Conservation (phyloP, 768 basidiomycete genomes). For the Kwoniella sp. region DNA sequence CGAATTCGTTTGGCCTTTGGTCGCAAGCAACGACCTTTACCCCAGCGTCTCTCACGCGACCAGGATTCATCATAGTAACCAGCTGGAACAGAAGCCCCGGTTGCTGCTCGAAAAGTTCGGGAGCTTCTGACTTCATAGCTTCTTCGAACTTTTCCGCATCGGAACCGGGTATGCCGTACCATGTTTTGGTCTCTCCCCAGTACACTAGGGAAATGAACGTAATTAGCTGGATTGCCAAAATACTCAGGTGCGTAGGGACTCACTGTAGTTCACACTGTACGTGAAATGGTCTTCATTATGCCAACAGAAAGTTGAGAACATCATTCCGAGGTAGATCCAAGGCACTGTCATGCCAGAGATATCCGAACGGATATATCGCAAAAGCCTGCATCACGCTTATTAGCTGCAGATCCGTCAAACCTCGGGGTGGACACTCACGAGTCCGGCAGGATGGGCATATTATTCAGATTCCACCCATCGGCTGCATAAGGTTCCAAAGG, state of each 20-base stretch:
- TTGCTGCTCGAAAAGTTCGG: slow-evolving; percentile 96
- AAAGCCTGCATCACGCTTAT: slow-evolving; percentile 58
- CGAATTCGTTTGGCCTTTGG: slow-evolving; percentile 95
- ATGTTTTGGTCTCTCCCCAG: slow-evolving; percentile 99
- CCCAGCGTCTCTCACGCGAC: slow-evolving; percentile 78
- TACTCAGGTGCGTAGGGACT: no score
- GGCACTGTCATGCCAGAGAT: slow-evolving; percentile 99
- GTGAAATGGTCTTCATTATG: slow-evolving; percentile 99
- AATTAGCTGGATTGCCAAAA: no score
- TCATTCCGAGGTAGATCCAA: slow-evolving; percentile 99
- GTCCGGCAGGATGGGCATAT: slow-evolving; percentile 87
- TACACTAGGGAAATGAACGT: slow-evolving; percentile 77
- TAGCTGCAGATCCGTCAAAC: not conserved
- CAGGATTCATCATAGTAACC: slow-evolving; percentile 95
- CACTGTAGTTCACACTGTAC: slow-evolving; percentile 91
- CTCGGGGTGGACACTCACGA: slow-evolving; percentile 58
- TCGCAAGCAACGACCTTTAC: slow-evolving; percentile 93
- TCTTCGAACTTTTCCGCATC: slow-evolving; percentile 95
- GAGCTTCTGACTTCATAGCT: slow-evolving; percentile 91
- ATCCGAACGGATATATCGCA: slow-evolving; percentile 96
- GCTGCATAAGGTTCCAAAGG: slow-evolving; percentile 81
- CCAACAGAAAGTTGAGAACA: slow-evolving; percentile 99
- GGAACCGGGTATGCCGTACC: slow-evolving; percentile 97
- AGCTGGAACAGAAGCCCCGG: slow-evolving; percentile 96
- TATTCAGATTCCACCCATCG: slow-evolving; percentile 97